Conservation (phyloP, 225 moss, liverwort and hornwort species). For the Physcomitrium patens region DNA sequence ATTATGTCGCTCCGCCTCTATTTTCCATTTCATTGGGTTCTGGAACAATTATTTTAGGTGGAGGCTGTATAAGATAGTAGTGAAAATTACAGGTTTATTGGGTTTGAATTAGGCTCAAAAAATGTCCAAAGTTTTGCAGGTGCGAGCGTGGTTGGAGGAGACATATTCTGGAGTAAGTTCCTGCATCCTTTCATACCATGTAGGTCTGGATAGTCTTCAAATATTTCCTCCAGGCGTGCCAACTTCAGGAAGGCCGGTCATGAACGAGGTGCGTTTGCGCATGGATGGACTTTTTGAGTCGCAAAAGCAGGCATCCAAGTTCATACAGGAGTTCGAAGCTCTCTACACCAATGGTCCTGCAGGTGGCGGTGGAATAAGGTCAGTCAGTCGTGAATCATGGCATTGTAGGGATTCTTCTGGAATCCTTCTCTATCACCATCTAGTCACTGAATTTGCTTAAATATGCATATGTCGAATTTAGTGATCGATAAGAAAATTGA, state of each 20-base stretch:
- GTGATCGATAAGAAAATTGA: constrained; percentile 4
- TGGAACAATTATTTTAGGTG: constrained; percentile 18
- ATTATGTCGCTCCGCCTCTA: background rate
- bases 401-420: background rate
- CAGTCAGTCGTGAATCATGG: background rate
- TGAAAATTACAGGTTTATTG: background rate
- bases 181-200: constrained; percentile 62
- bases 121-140: constrained; percentile 44
- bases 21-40: constrained; percentile 14
- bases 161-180: constrained; percentile 45
- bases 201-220: constrained; percentile 68
- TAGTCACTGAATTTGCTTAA: background rate
- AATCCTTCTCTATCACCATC: background rate
- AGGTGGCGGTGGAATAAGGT: constrained; percentile 92
- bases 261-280: constrained; percentile 75
- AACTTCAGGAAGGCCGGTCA: constrained; percentile 25
- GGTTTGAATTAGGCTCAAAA: background rate
- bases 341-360: constrained; percentile 91
- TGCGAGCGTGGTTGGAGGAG: constrained; percentile 87
- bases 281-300: constrained; percentile 80
- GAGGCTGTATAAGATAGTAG: background rate
- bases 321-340: constrained; percentile 77
- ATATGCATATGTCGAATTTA: background rate
- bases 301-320: constrained; percentile 51
- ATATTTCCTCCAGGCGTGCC: constrained; percentile 30